A percentile compares a stretch with the other conserved stretches of the same genome.
Conservation (phyloP, 192 early-diverging fungal species). For the Coemansia asiatica region DNA sequence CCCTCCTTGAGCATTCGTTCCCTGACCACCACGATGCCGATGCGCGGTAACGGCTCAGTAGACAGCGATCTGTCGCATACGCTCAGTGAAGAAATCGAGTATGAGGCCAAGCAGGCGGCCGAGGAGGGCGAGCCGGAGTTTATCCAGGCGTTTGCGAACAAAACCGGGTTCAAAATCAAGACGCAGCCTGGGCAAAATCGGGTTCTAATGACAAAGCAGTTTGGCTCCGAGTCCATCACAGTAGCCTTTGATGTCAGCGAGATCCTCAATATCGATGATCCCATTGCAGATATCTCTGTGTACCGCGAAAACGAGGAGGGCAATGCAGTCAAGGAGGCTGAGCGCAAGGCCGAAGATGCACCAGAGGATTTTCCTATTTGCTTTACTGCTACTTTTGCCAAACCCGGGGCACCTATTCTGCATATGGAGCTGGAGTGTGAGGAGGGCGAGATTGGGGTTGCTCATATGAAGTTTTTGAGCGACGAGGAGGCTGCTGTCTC, state of each 20-base stretch:
- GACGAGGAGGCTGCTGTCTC: conserved; percentile 64
- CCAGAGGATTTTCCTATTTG: conserved; percentile 73
- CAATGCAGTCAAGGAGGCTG: conserved; percentile 58
- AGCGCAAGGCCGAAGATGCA: conserved; percentile 64
- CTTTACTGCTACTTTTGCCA: conserved; percentile 82
- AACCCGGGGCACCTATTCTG: conserved; percentile 71
- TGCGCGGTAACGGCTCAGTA: conserved; percentile 47
- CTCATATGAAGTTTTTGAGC: conserved; percentile 72
- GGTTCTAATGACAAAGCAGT: conserved; percentile 77
- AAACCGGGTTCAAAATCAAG: conserved; percentile 72
- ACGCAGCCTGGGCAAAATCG: conserved; percentile 76
- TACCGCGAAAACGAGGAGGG: conserved; percentile 58
- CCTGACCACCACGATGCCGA: conserved; percentile 31
- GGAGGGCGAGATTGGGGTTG: conserved; percentile 84
- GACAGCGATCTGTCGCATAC: conserved; percentile 73
- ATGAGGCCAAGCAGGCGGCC: conserved; percentile 64
- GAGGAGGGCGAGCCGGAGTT: conserved; percentile 66
- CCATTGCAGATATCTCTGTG: conserved; percentile 61
- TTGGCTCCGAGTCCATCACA: conserved; percentile 90
- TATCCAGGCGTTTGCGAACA: conserved; percentile 68
- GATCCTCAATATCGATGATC: conserved; percentile 73
- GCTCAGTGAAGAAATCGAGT: conserved; percentile 71
- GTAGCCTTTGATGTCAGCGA: conserved; percentile 84
- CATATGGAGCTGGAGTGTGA: conserved; percentile 78
- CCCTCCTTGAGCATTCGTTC: conserved; percentile 18